Percentiles rank a stretch among this genome's conserved stretches.
phyloP scores from a whole-genome alignment of 75 land plant genomes.

The Selaginella moellendorffii region DNA sequence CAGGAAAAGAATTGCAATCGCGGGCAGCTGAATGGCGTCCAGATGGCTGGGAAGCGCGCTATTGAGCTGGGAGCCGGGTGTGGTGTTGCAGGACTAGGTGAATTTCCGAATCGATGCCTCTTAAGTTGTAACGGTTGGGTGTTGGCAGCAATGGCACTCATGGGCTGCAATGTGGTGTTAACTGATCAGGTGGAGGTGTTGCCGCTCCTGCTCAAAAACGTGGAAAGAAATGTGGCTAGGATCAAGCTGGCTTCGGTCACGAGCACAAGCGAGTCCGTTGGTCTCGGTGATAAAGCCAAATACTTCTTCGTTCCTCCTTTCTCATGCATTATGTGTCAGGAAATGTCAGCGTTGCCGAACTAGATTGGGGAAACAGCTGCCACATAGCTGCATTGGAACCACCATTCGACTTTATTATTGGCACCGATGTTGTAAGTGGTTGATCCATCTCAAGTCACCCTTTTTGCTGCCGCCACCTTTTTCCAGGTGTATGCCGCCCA shows the following conservation, averaged over 20 bases:
- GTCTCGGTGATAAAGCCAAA: not conserved
- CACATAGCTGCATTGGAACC: constrained; percentile 61
- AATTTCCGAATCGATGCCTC: constrained; percentile 63
- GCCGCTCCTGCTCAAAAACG: constrained; percentile 68
- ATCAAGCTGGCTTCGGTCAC: constrained; percentile 40
- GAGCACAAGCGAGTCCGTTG: too few relatives aligned
- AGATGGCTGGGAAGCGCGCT: constrained; percentile 76
- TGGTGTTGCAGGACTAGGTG: constrained; percentile 94
- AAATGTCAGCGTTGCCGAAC: constrained; percentile 58
- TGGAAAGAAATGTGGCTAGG: constrained; percentile 67
- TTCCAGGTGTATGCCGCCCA: constrained; percentile 79
- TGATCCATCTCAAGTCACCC: not conserved
- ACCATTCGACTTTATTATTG: constrained; percentile 92
- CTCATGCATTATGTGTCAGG: constrained; percentile 20
- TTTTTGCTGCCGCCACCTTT: not conserved
- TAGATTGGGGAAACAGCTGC: constrained; percentile 74
- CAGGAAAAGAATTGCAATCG: constrained; percentile 77
- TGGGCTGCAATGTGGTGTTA: constrained; percentile 78
- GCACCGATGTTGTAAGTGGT: constrained; percentile 80
- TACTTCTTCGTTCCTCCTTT: not conserved
- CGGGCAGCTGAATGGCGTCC: constrained; percentile 59
- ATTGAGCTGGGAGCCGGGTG: constrained; percentile 99
- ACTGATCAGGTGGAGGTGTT: constrained; percentile 88
- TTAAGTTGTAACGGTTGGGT: constrained; percentile 15
- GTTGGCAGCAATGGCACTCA: constrained; percentile 69